Percentiles rank a stretch among this genome's conserved stretches.
phyloP scores from a whole-genome alignment of 495 filamentous ascomycete genomes.

The Annulohypoxylon bovei region DNA sequence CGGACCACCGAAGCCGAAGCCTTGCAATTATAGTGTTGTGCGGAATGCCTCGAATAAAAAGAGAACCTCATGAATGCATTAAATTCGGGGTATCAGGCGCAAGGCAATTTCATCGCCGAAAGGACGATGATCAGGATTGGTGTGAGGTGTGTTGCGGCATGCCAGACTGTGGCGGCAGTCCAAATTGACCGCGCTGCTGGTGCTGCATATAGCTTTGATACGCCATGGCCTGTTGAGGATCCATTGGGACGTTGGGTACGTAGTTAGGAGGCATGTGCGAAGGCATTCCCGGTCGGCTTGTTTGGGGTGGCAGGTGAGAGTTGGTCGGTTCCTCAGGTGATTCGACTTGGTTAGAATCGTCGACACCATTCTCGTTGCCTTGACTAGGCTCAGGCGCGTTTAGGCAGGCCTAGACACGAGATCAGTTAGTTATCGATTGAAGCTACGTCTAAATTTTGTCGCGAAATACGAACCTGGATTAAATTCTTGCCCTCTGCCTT shows the following conservation, averaged over 20 bases:
- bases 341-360: slow-evolving; percentile 70
- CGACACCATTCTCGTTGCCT: slow-evolving; percentile 88
- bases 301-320: slow-evolving; percentile 67
- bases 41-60: slow-evolving; percentile 49
- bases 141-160: slow-evolving; percentile 66
- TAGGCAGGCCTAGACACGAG: slow-evolving; percentile 80
- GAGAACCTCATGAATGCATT: slow-evolving; percentile 60
- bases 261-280: slow-evolving; percentile 62
- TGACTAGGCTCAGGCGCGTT: slow-evolving; percentile 96
- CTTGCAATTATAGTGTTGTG: slow-evolving; percentile 47
- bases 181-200: slow-evolving; percentile 63
- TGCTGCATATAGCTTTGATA: slow-evolving; percentile 71
- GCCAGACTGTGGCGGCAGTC: slow-evolving; percentile 61
- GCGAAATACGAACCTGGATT: slow-evolving; percentile 80
- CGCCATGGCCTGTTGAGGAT: slow-evolving; percentile 66
- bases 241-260: slow-evolving; percentile 63
- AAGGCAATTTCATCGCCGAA: slow-evolving; percentile 48
- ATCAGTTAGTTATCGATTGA: slow-evolving; percentile 13
- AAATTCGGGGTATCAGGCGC: slow-evolving; percentile 61
- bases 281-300: slow-evolving; percentile 60
- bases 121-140: slow-evolving; percentile 47
- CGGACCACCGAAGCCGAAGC: slow-evolving; percentile 47
- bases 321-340: slow-evolving; percentile 71
- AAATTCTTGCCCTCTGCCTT: slow-evolving; percentile 99
- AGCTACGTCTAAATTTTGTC: slow-evolving; percentile 6